Base-by-base conservation (phyloP, 257 asterid genomes). In the Avicennia marina region DNA sequence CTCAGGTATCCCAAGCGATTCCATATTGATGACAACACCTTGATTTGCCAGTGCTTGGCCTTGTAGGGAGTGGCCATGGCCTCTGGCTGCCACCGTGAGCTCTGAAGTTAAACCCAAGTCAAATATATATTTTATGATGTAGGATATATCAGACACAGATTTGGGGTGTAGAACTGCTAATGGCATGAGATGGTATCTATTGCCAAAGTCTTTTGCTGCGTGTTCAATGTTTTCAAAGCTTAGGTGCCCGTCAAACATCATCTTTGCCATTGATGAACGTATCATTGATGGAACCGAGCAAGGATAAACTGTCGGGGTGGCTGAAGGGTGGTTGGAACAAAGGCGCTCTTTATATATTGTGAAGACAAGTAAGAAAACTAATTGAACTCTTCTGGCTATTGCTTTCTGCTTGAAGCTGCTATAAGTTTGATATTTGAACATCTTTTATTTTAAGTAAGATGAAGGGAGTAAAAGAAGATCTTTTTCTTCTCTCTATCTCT, bases 21-120 rank as follows among this genome's bases (percentile, higher is more conserved):
- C 90, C 96, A 88, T 88, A 34, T 61, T 56, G 45, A 91, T 53
- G 13, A 88, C 81, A 6, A 91, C 63, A 19, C 98, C 98, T 45
- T 60, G 74, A 29, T 63, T 32, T 11, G 95, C 88, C 67, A 85
- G 98, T 2, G 98, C 83, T 56, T 91, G 96, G 42, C 98, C 96
- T 56, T 72, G 71, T 7, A 91, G 60, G 4, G 96, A 88, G 78
- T 91, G 96, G 21, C 85, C 94, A n/a, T 73, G 96, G 26, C 96
- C 98, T 62, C 85, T 78, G 4, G 98, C 95, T 1, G 93, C 95
- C 6, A 90, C 64, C 0, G 96, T 85, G 25, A 87, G 72, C 18
- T 67, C 78, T 0, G 95, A 75, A 29, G 36, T 63, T 20, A 43
- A 34, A 2, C 84, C 87, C 78, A 82, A 39, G 20, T 77, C 76